phyloP scores from a whole-genome alignment of 306 rosid species.

The Styphnolobium japonicum region DNA sequence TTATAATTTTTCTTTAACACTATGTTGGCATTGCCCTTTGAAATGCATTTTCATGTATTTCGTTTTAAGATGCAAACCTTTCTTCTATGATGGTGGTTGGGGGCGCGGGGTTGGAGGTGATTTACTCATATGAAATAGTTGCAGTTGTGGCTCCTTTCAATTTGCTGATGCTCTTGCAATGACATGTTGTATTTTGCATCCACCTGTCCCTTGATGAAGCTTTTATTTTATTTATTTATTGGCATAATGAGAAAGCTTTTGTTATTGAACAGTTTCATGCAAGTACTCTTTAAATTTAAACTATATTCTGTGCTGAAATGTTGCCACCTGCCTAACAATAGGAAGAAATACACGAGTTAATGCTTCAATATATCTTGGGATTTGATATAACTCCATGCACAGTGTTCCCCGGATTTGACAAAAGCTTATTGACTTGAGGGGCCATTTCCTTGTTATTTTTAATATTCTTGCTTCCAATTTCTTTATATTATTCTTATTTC shows the following conservation, averaged over 20 bases:
- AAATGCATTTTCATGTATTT: background rate
- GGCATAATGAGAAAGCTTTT: background rate
- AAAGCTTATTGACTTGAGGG: background rate
- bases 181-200: conserved; percentile 9
- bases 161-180: background rate
- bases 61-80: background rate
- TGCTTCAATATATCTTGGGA: conserved; percentile 1
- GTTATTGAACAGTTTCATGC: background rate
- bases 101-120: background rate
- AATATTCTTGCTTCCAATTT: background rate
- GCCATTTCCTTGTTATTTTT: background rate
- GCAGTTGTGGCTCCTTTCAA: background rate
- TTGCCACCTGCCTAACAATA: background rate
- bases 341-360: background rate
- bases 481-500: background rate
- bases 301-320: background rate
- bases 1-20: conserved; percentile 6
- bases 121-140: background rate
- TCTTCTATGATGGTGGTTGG: background rate
- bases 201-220: background rate
- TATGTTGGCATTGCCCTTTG: conserved; percentile 14
- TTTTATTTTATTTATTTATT: background rate
- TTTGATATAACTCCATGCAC: background rate
- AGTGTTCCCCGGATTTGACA: background rate
- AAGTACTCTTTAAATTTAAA: background rate